Conservation (phyloP, 495 filamentous ascomycete species). For the Penicillium chermesinum region DNA sequence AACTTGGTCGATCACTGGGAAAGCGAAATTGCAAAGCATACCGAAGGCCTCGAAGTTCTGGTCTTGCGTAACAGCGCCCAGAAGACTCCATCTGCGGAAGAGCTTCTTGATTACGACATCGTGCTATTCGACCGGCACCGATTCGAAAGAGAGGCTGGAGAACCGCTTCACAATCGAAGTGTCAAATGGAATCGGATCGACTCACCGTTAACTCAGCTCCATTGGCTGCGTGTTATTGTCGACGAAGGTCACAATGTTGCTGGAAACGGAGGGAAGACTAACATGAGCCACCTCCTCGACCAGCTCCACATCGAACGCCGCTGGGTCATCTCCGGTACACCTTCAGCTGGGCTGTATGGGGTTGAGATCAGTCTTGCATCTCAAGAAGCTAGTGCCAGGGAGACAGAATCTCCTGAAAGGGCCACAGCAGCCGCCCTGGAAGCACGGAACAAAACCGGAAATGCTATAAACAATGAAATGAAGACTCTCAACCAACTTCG, state of each 20-base stretch:
- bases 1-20: conserved; percentile 54
- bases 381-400: conserved; percentile 38
- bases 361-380: conserved; percentile 59
- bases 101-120: conserved; percentile 68
- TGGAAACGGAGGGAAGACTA: conserved; percentile 51
- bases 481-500: conserved; percentile 74
- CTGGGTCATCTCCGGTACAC: conserved; percentile 92
- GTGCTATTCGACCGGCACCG: conserved; percentile 69
- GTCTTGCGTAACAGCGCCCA: conserved; percentile 46
- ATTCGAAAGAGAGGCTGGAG: conserved; percentile 59
- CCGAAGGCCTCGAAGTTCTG: conserved; percentile 59
- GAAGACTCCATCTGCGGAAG: conserved; percentile 52
- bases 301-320: conserved; percentile 64
- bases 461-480: conserved; percentile 48
- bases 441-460: conserved; percentile 35
- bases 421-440: conserved; percentile 26
- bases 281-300: conserved; percentile 61
- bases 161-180: conserved; percentile 27
- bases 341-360: conserved; percentile 74
- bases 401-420: conserved; percentile 29
- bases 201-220: conserved; percentile 63
- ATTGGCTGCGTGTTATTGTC: conserved; percentile 81
- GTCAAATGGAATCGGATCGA: conserved; percentile 29
- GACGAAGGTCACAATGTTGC: conserved; percentile 89
- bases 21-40: conserved; percentile 62